Evolutionary conservation across 106 monocot genomes (phyloP).

Genomic region (Gastrodia elata): DNA sequence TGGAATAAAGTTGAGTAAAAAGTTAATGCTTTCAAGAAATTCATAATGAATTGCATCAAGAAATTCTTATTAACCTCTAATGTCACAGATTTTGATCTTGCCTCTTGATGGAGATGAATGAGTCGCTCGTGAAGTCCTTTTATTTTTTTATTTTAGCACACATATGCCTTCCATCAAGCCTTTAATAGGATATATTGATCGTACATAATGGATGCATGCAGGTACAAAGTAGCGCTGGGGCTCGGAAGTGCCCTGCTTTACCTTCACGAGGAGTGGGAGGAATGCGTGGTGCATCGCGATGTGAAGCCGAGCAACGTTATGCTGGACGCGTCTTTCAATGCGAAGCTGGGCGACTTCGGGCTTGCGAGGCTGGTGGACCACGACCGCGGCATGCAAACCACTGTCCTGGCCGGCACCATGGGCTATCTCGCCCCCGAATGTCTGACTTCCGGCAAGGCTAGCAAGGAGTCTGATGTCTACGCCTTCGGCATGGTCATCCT

Average conservation of each 20-base stretch:
- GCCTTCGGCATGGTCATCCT: slow-evolving; percentile 21
- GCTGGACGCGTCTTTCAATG: slow-evolving; percentile 16
- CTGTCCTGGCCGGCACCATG: slow-evolving; percentile 17
- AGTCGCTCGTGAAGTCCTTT: too few species aligned
- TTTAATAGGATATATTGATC: neutral
- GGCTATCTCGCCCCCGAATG: slow-evolving; percentile 20
- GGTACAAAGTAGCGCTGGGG: slow-evolving; percentile 31
- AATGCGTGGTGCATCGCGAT: slow-evolving; percentile 41
- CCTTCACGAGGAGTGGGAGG: slow-evolving; percentile 51
- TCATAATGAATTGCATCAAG: too few species aligned
- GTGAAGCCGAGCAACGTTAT: slow-evolving; percentile 25
- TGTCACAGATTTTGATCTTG: too few species aligned
- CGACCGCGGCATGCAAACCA: slow-evolving; percentile 16
- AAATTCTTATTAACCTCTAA: too few species aligned
- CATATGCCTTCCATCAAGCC: neutral
- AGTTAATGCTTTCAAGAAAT: too few species aligned
- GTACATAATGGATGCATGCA: too few species aligned
- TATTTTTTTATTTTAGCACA: too few species aligned
- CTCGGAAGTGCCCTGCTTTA: slow-evolving; percentile 46
- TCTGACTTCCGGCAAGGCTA: slow-evolving; percentile 5
- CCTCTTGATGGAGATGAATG: too few species aligned
- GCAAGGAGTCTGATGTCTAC: slow-evolving; percentile 24
- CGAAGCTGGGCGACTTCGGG: slow-evolving; percentile 22
- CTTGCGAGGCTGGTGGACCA: slow-evolving; percentile 15
- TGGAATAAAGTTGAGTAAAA: too few species aligned